Base-by-base conservation (phyloP, 2,329 filamentous ascomycete genomes). In the Venturia carpophila region DNA sequence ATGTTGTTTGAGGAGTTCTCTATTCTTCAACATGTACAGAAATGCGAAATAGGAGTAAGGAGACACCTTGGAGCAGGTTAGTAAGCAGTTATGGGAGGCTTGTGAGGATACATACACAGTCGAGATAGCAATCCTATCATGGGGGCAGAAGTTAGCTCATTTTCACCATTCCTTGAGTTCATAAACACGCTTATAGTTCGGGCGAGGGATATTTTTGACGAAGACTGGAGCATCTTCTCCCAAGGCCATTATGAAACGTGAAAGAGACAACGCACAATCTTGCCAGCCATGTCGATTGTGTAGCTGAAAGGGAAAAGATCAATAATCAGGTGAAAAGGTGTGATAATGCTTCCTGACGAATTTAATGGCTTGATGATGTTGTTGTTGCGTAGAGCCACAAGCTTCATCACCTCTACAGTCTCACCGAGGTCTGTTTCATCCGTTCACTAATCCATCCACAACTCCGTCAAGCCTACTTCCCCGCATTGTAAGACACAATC, bases 21-120 rank as follows among this genome's bases (percentile, higher is more conserved):
- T 74, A 69, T 87, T 86, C 63, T 78, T 79, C 41, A 81, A 76
- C 30, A 91, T 76, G 71, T 90, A 82, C 0, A 79, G 72, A 62
- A 89, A 74, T 13, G 80, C 79, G 68, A 78, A 79, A 71, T 78
- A 82, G 34, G 79, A 81, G 68, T 82, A 83, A 9, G 79, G 80
- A 4, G 89, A 92, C 64, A 86, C 88, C 65, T 91, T 70, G 55
- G 61, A 67, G 66, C 56, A 60, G 67, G 67, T 34, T 60, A 68
- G 42, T 60, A 64, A 37, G 3, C 13, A 27, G 3, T 30, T 43
- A 6, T 17, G 9, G 10, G 10, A 10, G 37, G 15, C 5, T 43
- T 17, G 27, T 6, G 24, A 9, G 19, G 19, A 37, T n/a, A 70
- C 79, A 67, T 75, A 88, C 87, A 71, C 87, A 82, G 74, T 90